Evolutionary conservation across 441 rosid species (phyloP).

Genomic region (Eutrema salsugineum): DNA sequence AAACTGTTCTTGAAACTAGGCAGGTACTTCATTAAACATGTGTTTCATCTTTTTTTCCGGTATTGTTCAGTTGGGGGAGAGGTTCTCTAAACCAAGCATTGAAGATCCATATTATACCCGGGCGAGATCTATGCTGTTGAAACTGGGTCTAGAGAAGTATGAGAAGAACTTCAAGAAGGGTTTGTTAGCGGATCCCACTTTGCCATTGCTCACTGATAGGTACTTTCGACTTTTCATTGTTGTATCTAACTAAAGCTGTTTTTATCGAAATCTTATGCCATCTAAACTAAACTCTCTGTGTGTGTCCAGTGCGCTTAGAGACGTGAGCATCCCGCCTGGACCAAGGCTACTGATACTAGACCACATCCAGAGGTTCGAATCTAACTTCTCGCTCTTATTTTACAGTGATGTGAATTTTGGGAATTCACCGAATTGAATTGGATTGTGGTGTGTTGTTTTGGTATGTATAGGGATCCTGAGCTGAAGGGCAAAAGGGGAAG

Average conservation of each 20-base stretch:
- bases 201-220: slow-evolving; percentile 97
- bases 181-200: slow-evolving; percentile 70
- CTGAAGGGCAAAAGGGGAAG: slow-evolving; percentile 45
- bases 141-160: slow-evolving; percentile 77
- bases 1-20: slow-evolving; percentile 6
- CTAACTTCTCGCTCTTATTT: neutral
- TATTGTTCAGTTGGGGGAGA: slow-evolving; percentile 64
- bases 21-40: neutral
- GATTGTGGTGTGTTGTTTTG: neutral
- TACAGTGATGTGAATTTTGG: slow-evolving; percentile 9
- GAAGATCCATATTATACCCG: slow-evolving; percentile 61
- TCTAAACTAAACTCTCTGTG: neutral
- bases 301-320: slow-evolving; percentile 78
- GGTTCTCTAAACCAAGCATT: slow-evolving; percentile 58
- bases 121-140: slow-evolving; percentile 58
- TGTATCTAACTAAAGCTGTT: neutral
- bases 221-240: slow-evolving; percentile 13
- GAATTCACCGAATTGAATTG: neutral
- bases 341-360: slow-evolving; percentile 92
- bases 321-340: slow-evolving; percentile 91
- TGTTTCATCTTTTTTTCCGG: neutral
- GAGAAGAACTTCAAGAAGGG: slow-evolving; percentile 94
- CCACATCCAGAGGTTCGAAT: slow-evolving; percentile 70
- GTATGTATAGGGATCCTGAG: slow-evolving; percentile 58
- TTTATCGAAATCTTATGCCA: neutral